Evolutionary conservation across 768 basidiomycete species (phyloP).

Genomic region (Arthromyces matolae): DNA sequence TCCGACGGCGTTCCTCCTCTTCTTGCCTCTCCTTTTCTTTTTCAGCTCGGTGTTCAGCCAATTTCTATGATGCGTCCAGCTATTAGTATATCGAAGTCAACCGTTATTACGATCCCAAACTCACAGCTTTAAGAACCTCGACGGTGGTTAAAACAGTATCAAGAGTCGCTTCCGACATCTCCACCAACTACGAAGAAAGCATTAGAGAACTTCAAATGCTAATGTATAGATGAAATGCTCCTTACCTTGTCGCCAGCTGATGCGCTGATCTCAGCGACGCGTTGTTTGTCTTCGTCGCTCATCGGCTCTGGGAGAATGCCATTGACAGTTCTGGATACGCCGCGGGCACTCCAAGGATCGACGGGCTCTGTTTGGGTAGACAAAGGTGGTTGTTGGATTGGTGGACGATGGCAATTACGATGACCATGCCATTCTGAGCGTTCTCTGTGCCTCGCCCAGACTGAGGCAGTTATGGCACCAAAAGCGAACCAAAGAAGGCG

Average conservation of each 20-base stretch:
- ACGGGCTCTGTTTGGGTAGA: conserved; percentile 8
- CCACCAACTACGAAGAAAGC: conserved; percentile 46
- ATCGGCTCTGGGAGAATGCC: conserved; percentile 22
- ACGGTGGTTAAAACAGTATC: conserved; percentile 55
- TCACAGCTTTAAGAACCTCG: conserved; percentile 56
- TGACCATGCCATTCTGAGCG: conserved; percentile 21
- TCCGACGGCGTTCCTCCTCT: conserved; percentile 21
- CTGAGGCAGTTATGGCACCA: conserved; percentile 47
- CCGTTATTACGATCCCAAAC: too few relatives aligned
- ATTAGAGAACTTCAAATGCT: not conserved
- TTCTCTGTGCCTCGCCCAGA: conserved; percentile 40
- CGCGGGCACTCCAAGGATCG: conserved; percentile 15
- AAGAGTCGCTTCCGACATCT: conserved; percentile 65
- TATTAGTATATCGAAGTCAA: conserved; percentile 15
- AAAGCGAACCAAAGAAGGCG: conserved; percentile 68
- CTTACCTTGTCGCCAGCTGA: conserved; percentile 51
- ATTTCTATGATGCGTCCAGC: conserved; percentile 37
- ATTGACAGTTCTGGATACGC: conserved; percentile 28
- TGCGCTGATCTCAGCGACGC: conserved; percentile 39
- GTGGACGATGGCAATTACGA: conserved; percentile 29
- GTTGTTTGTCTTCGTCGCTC: conserved; percentile 41
- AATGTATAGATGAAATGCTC: not conserved
- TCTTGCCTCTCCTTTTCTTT: conserved; percentile 44
- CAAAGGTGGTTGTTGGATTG: conserved; percentile 13
- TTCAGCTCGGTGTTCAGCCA: conserved; percentile 47